phyloP scores from a whole-genome alignment of 805 yeast genomes.

The Yamadazyma olivae region DNA sequence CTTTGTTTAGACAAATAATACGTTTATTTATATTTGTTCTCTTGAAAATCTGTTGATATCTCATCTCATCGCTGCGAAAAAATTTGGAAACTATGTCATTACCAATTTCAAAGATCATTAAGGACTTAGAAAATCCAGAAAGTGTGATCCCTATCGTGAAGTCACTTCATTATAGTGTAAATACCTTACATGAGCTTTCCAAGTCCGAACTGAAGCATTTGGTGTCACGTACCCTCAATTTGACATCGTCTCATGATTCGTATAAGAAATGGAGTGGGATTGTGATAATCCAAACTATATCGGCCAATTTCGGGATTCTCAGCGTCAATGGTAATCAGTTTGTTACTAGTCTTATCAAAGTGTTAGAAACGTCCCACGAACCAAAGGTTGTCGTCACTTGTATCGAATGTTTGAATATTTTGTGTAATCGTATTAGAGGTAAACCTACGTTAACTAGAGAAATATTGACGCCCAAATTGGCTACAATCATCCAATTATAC shows the following conservation, averaged over 20 bases:
- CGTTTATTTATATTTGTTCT: too few relatives aligned
- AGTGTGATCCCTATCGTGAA: conserved; percentile 30
- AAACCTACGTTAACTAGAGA: conserved; percentile 86
- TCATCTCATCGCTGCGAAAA: conserved; percentile 1
- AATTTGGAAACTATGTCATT: conserved; percentile 1
- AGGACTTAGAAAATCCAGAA: conserved; percentile 23
- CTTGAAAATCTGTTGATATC: too few relatives aligned
- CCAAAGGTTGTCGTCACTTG: conserved; percentile 30
- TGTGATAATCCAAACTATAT: conserved; percentile 46
- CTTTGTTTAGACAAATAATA: background rate
- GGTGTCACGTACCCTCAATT: conserved; percentile 35
- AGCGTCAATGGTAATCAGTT: conserved; percentile 40
- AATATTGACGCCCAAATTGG: conserved; percentile 73
- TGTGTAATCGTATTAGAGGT: conserved; percentile 57
- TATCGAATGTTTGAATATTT: conserved; percentile 38
- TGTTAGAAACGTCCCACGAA: conserved; percentile 35
- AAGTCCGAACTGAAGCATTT: conserved; percentile 51
- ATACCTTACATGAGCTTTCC: conserved; percentile 39
- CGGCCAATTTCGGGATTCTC: conserved; percentile 32
- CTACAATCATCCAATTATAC: conserved; percentile 53
- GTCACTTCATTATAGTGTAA: conserved; percentile 24
- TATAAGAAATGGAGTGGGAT: conserved; percentile 59
- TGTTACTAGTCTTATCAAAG: conserved; percentile 38
- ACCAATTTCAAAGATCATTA: conserved; percentile 9
- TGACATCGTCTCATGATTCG: conserved; percentile 27